Percentiles rank a stretch among this genome's conserved stretches.
Evolutionary conservation across 176 grass and related monocot genomes (phyloP).

Genomic region (Hsuehochloa calcarea): DNA sequence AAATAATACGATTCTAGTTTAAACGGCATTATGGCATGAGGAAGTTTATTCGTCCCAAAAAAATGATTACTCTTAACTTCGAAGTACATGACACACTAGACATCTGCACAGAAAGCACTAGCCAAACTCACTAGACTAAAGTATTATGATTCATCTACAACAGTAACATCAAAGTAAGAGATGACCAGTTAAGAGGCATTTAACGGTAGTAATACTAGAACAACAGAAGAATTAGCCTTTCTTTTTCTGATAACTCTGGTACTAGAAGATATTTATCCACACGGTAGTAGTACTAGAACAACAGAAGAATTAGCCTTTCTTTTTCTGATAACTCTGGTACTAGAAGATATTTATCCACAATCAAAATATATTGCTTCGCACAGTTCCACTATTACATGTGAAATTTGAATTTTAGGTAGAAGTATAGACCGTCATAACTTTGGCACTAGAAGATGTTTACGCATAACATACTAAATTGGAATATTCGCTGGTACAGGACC

Average conservation of each 20-base stretch:
- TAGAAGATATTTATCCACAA: not conserved
- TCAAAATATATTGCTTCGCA: not conserved
- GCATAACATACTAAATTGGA: not conserved
- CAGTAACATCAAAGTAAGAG: not conserved
- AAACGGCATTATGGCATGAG: not conserved
- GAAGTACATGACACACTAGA: not conserved
- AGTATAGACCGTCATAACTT: not conserved
- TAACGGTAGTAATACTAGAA: not conserved
- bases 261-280: not conserved
- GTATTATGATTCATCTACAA: not conserved
- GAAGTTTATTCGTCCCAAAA: not conserved
- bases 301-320: not conserved
- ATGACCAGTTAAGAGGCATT: not conserved
- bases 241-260: not conserved
- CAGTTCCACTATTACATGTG: not conserved
- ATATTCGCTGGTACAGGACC: not conserved
- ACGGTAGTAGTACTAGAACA: not conserved
- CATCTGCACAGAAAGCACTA: not conserved
- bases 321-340: not conserved
- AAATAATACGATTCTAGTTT: not conserved
- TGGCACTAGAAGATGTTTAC: conserved; percentile 6
- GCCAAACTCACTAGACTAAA: not conserved
- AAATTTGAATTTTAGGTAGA: not conserved
- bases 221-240: not conserved
- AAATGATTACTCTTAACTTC: not conserved